phyloP scores from a whole-genome alignment of 2,329 filamentous ascomycete species.

The Ophiostoma triangulosporum region DNA sequence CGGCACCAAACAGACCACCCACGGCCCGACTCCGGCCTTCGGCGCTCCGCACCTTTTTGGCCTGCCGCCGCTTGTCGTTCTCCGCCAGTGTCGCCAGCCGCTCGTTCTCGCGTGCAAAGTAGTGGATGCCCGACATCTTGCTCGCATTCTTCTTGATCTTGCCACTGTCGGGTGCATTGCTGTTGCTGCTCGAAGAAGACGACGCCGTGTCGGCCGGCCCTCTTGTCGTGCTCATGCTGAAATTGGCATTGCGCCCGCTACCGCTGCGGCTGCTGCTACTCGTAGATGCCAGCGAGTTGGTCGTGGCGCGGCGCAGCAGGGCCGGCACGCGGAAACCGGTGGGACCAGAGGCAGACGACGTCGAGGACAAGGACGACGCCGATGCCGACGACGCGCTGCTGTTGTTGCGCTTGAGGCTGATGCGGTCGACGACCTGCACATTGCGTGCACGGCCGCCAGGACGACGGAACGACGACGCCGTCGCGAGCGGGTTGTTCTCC shows the following conservation, averaged over 20 bases:
- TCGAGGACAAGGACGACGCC: conserved; percentile 11
- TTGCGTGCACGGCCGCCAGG: conserved; percentile 20
- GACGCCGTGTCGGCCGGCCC: not conserved
- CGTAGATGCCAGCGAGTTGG: conserved; percentile 42
- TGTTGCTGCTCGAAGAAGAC: conserved; percentile 1
- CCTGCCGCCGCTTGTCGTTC: conserved; percentile 43
- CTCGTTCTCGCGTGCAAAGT: conserved; percentile 46
- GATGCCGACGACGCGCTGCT: conserved; percentile 8
- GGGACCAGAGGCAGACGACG: conserved; percentile 18
- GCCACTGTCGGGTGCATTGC: conserved; percentile 17
- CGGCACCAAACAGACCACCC: conserved; percentile 43
- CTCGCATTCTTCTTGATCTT: conserved; percentile 40
- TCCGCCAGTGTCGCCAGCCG: conserved; percentile 40
- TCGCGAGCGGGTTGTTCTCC: not conserved
- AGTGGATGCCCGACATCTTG: conserved; percentile 47
- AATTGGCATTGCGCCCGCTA: conserved; percentile 19
- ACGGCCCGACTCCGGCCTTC: conserved; percentile 43
- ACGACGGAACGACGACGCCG: conserved; percentile 15
- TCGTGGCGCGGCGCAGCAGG: conserved; percentile 61
- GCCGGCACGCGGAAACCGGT: conserved; percentile 53
- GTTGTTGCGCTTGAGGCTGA: conserved; percentile 48
- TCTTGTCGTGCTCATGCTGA: not conserved
- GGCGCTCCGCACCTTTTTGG: conserved; percentile 42
- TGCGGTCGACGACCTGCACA: conserved; percentile 59
- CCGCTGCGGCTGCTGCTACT: conserved; percentile 22